Evolutionary conservation across 768 basidiomycete species (phyloP), one percentile per base, ranked within the genome.

Genomic region (Amanita rimosa): DNA sequence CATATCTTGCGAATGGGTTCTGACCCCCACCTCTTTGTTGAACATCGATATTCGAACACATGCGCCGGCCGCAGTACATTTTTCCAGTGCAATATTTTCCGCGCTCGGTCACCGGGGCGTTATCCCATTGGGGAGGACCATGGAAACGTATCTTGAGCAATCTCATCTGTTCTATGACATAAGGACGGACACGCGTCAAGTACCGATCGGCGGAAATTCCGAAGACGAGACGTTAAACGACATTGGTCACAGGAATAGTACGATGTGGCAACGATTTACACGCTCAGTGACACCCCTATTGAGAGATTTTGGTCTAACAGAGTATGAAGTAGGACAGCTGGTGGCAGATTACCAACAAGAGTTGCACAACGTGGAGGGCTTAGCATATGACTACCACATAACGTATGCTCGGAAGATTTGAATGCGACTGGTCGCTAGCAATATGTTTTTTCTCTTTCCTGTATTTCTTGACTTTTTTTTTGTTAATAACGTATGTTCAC

Each of bases 131-230:
- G 40, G 26, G 19, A 49, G 52, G 0, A 62, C 7, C 10, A 17
- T 82, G 39, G 16, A 65, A 72, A 0, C 50, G 40, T 4, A 64
- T 68, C 48, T 54, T 85, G 4, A 48, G 0, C 51, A 57, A 1
- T 67, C 65, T 1, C 65, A 64, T 0, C 53, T 53, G 10, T 85
- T 83, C 58, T 58, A 51, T 0, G 63, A 69, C 16, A 67, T 77
- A 48, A 58, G 63, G 4, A 35, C 64, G 6, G 56, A 57, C 26
- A 48, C 53, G 2, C 58, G 66, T 51, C 54, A 62, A 58, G 67
- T 84, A 50, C 81, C 82, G 7, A 66, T 85, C 19, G 84, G 83
- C 4, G 61, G 64, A 7, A 81, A 79, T 81, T 67, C 63, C 41
- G 31, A 41, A 0, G 66, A 74, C 44, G 54, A 63, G 2, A 46